A percentile compares a stretch with the other conserved stretches of the same genome.
Conservation (phyloP, 2,329 filamentous ascomycete genomes). For the Pyrenochaeta sp. region DNA sequence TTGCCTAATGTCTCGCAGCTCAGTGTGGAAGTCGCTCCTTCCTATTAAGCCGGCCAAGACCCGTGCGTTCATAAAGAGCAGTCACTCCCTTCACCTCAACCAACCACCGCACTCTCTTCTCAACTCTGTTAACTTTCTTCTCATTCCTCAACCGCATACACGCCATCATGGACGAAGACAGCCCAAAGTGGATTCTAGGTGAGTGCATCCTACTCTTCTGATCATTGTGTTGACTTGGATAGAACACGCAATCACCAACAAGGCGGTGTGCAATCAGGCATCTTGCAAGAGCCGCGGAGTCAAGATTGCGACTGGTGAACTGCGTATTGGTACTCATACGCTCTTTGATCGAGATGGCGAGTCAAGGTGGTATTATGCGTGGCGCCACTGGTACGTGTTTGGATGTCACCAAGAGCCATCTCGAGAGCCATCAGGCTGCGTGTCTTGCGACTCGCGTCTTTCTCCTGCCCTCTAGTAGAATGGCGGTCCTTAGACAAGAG, state of each 20-base stretch:
- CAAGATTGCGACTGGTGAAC: slow-evolving; percentile 74
- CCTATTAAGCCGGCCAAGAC: neutral
- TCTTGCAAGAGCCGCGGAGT: slow-evolving; percentile 72
- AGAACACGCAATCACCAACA: slow-evolving; percentile 20
- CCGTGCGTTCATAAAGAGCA: neutral
- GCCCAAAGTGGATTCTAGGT: slow-evolving; percentile 28
- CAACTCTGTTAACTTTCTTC: neutral
- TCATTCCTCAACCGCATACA: neutral
- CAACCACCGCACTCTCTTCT: neutral
- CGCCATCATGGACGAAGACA: neutral
- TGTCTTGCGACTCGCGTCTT: neutral
- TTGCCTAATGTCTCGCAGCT: neutral
- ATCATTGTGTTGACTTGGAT: neutral
- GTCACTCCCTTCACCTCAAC: neutral
- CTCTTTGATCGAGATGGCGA: slow-evolving; percentile 68
- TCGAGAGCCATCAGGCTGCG: neutral
- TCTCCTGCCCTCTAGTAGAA: neutral
- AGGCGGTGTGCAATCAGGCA: slow-evolving; percentile 67
- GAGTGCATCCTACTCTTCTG: neutral
- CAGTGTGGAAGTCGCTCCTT: neutral
- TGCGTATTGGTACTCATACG: slow-evolving; percentile 71
- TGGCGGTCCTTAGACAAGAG: neutral
- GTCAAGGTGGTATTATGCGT: slow-evolving; percentile 67
- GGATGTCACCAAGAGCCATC: neutral
- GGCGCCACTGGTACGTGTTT: slow-evolving; percentile 80